Evolutionary conservation across 257 asterid genomes (phyloP), one percentile per base, ranked within the genome.

Genomic region (Rehmannia glutinosa): DNA sequence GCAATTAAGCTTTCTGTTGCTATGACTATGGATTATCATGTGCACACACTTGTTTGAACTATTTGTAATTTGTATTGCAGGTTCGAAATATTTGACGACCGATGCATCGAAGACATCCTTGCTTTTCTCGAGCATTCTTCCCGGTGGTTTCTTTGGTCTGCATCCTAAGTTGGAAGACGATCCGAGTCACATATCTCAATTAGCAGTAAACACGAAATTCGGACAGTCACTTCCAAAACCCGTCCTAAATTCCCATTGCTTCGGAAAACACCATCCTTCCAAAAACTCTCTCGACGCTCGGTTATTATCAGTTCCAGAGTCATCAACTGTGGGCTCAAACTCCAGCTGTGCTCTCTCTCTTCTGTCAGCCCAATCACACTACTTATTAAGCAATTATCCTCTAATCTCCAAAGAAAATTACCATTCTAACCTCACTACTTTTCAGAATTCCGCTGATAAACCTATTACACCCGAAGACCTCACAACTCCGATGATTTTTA

Each of bases 321-420:
- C 74, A 9, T 56, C n/a, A n/a, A n/a, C 73, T 8, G 49, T 9
- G 77, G 60, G 73, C 55, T 59, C 80, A 53, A 76, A 72, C 66
- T 80, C 84, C 20, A 17, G 60, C 62, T 36, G 72, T 75, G 95
- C 89, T 86, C 87, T 64, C 96, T 89, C 88, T 89, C 89, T 86
- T 89, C 96, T 89, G 96, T 89, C 94, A 84, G 41, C 76, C 74
- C 75, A 75, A 28, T 73, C 81, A 35, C 77, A 80, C 41, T 72
- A 64, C 74, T 47, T 52, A 39, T 60, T 54, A 11, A 60, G 41
- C 68, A 45, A 62, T 49, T 67, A 7, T 47, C 65, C 71, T 66
- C 70, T 19, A 28, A 24, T 16, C 45, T 23, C 57, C 59, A 4
- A 62, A 60, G 75, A 52, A 36, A 57, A 69, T 12, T 35, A 35